phyloP scores from a whole-genome alignment of 164 flowering plant species.

The Protea cynaroides region DNA sequence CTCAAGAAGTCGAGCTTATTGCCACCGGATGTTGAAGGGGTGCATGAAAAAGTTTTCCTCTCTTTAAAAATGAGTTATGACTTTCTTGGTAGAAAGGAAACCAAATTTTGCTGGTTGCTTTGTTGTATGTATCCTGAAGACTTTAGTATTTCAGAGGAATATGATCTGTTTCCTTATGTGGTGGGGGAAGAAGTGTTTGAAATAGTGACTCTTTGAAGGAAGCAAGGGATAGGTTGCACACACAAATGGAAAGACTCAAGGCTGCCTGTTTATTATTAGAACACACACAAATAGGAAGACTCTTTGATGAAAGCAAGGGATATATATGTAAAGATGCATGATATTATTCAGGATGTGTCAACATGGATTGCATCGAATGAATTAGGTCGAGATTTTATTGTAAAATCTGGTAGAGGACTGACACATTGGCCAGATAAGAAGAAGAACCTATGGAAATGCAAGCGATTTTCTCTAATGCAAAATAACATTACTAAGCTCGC shows the following conservation, averaged over 20 bases:
- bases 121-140: constrained; percentile 25
- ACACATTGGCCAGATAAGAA: neutral
- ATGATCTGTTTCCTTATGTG: neutral
- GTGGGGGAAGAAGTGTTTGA: neutral
- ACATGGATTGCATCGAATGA: neutral
- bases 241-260: constrained; percentile 14
- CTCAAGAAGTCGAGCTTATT: constrained; percentile 4
- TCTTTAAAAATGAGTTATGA: constrained; percentile 19
- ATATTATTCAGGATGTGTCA: constrained; percentile 8
- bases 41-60: neutral
- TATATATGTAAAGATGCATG: constrained; percentile 7
- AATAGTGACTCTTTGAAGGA: neutral
- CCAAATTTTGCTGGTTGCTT: constrained; percentile 15
- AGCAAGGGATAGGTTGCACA: neutral
- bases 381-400: neutral
- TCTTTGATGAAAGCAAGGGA: neutral
- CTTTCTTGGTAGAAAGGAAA: constrained; percentile 4
- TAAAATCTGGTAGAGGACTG: neutral
- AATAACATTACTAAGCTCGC: neutral
- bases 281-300: constrained; percentile 3
- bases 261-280: too few relatives aligned
- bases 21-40: neutral
- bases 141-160: neutral
- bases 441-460: too few relatives aligned
- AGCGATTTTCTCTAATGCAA: neutral